Base-by-base conservation (phyloP, 331 rosid species). In the Stylosanthes scabra region DNA sequence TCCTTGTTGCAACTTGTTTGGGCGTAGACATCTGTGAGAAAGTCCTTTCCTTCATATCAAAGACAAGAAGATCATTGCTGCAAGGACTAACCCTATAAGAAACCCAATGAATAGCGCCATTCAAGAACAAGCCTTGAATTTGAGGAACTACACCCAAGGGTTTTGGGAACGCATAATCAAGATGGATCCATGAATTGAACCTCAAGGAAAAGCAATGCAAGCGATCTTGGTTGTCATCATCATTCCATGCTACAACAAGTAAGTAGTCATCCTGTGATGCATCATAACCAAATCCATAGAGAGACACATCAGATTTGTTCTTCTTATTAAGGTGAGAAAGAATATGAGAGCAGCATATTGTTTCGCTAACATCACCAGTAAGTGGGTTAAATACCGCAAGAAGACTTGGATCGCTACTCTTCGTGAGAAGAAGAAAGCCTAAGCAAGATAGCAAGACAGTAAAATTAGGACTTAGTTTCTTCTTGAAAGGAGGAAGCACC, bases 31-130 rank as follows among this genome's bases (percentile, higher is more conserved):
- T 15, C 4, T 54, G 34, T 1, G n/a, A 9, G 0, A 64, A 54
- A 2, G 34, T 65, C 72, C n/a, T 55, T 25, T 10, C 16, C 42
- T 13, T 10, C 3, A 41, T 14, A 55, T 63, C 58, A 9, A 40
- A 64, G 11, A 3, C 2, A 15, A 45, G 14, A 7, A 41, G 0
- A 20, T 20, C 25, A 20, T 20, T 20, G 25, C 25, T 20, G 25
- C 25, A 20, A 20, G 25, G 25, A 20, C 25, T 20, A 20, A 20
- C 25, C 25, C 25, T 20, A 20, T 20, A 20, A 20, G 25, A 20
- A 20, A 20, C 11, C 80, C 74, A 75, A 75, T 75, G 74, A 45
- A 75, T 5, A 12, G 68, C 61, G 2, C 80, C 78, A 8, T 74
- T 41, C 1, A 61, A 47, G 37, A 49, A n/a, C 34, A 25, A 16